Conservation (phyloP, 306 rosid genomes). For the Quercus mongolica region DNA sequence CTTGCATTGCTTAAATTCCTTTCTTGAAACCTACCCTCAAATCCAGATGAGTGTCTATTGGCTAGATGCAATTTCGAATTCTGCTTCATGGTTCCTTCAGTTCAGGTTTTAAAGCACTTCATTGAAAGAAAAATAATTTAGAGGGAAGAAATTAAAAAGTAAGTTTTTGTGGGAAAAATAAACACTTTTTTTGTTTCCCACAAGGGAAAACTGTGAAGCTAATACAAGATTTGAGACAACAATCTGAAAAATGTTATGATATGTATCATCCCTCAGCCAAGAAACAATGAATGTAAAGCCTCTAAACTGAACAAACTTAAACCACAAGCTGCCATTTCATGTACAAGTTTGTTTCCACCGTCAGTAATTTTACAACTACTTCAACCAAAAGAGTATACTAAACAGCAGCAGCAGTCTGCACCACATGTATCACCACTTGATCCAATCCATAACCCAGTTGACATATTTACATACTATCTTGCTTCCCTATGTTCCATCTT, state of each 20-base stretch:
- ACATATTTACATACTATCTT: constrained; percentile 62
- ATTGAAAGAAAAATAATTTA: neutral
- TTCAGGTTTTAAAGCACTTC: neutral
- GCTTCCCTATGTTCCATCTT: constrained; percentile 44
- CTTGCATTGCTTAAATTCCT: neutral
- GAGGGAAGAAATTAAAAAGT: neutral
- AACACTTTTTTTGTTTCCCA: neutral
- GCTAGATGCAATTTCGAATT: no score
- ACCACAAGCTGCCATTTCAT: constrained; percentile 44
- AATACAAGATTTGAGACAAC: constrained; percentile 32
- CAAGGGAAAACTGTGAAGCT: constrained; percentile 38
- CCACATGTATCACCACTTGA: constrained; percentile 32
- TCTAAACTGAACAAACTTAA: constrained; percentile 38
- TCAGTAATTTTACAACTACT: constrained; percentile 30
- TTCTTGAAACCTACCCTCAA: neutral
- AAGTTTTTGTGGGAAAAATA: constrained; percentile 4
- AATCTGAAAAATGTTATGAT: constrained; percentile 29
- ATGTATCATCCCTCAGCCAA: constrained; percentile 32
- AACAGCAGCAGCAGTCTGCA: constrained; percentile 36
- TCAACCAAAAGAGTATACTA: constrained; percentile 26
- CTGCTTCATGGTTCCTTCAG: no score
- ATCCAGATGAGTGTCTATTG: neutral
- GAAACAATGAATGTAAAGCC: constrained; percentile 25
- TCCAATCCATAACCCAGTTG: constrained; percentile 32
- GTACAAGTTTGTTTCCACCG: constrained; percentile 46